Evolutionary conservation across 495 filamentous ascomycete species (phyloP).

Genomic region (Astrocystis sublimbata): DNA sequence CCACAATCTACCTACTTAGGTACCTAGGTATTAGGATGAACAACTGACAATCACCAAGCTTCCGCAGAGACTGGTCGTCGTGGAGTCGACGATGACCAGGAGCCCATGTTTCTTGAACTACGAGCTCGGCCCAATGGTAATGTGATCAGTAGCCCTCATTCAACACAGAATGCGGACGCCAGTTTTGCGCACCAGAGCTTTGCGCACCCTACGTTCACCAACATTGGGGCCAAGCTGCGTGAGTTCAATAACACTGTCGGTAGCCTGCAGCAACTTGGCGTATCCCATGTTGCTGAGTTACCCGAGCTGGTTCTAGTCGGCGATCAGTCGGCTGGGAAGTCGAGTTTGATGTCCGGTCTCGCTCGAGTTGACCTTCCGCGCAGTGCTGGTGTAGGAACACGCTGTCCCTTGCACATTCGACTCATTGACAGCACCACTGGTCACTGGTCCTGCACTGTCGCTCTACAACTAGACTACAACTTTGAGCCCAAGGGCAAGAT

Average conservation of each 20-base stretch:
- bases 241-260: conserved; percentile 50
- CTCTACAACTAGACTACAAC: conserved; percentile 58
- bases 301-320: conserved; percentile 80
- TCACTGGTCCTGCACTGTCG: conserved; percentile 59
- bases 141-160: conserved; percentile 18
- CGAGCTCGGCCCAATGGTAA: conserved; percentile 14
- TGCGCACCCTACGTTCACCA: conserved; percentile 39
- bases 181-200: conserved; percentile 34
- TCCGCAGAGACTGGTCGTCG: conserved; percentile 30
- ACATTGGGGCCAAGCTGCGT: conserved; percentile 47
- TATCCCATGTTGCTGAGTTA: conserved; percentile 58
- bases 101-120: conserved; percentile 32
- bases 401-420: conserved; percentile 79
- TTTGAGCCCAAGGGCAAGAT: conserved; percentile 39
- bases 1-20: neutral
- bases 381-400: conserved; percentile 68
- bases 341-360: conserved; percentile 76
- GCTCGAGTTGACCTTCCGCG: conserved; percentile 76
- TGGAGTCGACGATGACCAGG: conserved; percentile 24
- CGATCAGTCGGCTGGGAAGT: conserved; percentile 80
- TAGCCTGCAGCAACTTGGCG: conserved; percentile 47
- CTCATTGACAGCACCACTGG: conserved; percentile 50
- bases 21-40: too few species aligned
- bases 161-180: conserved; percentile 28
- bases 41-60: conserved; percentile 16